Conservation (phyloP, 2,329 filamentous ascomycete species). For the Metarhizium brunneum region DNA sequence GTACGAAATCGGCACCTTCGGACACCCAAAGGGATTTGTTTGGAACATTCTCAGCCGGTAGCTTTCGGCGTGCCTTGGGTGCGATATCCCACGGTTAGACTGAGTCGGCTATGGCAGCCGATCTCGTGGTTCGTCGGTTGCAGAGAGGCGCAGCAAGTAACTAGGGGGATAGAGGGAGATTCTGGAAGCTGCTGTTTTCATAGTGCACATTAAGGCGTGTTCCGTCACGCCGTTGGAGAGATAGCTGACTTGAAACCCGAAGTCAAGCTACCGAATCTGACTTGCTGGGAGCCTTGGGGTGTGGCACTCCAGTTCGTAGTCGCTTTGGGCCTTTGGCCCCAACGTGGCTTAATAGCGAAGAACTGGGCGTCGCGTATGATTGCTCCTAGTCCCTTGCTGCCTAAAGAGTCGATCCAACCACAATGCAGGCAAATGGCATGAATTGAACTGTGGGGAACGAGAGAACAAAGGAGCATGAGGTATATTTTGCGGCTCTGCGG, state of each 20-base stretch:
- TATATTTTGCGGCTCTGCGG: background rate
- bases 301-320: background rate
- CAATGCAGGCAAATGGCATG: background rate
- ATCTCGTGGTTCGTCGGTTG: background rate
- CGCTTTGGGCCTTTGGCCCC: background rate
- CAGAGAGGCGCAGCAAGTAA: background rate
- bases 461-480: background rate
- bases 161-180: background rate
- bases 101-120: background rate
- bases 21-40: background rate
- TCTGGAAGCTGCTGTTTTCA: background rate
- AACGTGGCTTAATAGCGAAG: background rate
- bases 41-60: background rate
- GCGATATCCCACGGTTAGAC: background rate
- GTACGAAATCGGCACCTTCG: no score
- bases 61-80: background rate
- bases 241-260: background rate
- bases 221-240: background rate
- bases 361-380: background rate
- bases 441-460: background rate
- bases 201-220: background rate
- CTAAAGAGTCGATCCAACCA: background rate
- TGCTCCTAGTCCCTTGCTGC: background rate
- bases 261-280: background rate
- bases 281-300: conserved; percentile 3